These are phyloP conservation scores for Chalciporus sp. DNA, from an alignment of 1,284 basidiomycete genomes.

Conservation along the genomic window DNA sequence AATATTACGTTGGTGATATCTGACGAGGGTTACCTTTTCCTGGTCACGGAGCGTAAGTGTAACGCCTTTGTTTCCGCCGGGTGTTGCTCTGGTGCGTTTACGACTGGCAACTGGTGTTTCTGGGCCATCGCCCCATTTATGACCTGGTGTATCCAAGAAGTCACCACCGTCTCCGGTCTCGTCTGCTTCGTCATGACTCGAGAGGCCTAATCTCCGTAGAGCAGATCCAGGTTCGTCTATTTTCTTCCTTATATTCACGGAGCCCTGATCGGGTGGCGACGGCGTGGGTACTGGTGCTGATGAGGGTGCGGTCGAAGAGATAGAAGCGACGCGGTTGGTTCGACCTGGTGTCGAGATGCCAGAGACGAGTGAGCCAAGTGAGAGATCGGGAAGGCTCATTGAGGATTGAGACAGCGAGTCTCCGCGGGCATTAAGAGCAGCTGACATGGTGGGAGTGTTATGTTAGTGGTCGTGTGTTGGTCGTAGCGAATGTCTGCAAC, in stretches of 20 bases:
- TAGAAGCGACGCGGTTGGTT: slow-evolving; percentile 51
- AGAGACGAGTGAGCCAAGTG: slow-evolving; percentile 58
- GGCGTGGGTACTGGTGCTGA: slow-evolving; percentile 57
- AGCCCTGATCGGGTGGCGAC: slow-evolving; percentile 41
- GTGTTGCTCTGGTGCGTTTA: slow-evolving; percentile 45
- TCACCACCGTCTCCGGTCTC: slow-evolving; percentile 43
- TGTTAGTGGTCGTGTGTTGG: not conserved
- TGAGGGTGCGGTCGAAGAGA: slow-evolving; percentile 59
- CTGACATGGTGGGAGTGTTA: slow-evolving; percentile 17
- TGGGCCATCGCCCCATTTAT: slow-evolving; percentile 51
- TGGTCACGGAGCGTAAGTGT: slow-evolving; percentile 89
- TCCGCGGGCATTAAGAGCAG: slow-evolving; percentile 24
- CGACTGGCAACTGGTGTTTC: slow-evolving; percentile 51
- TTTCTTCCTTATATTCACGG: slow-evolving; percentile 21
- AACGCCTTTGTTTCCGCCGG: slow-evolving; percentile 54
- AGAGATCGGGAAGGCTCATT: slow-evolving; percentile 59
- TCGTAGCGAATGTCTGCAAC: not conserved
- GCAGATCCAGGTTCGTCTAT: slow-evolving; percentile 29
- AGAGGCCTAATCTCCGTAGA: slow-evolving; percentile 31
- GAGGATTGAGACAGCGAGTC: slow-evolving; percentile 44
- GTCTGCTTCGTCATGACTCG: slow-evolving; percentile 40
- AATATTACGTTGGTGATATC: not conserved
- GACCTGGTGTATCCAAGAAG: slow-evolving; percentile 57
- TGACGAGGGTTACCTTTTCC: slow-evolving; percentile 72
- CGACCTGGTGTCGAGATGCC: slow-evolving; percentile 59